These are phyloP conservation scores for Fusarium sarcochroum DNA, from an alignment of 2,329 filamentous ascomycete genomes.

Conservation along the genomic window DNA sequence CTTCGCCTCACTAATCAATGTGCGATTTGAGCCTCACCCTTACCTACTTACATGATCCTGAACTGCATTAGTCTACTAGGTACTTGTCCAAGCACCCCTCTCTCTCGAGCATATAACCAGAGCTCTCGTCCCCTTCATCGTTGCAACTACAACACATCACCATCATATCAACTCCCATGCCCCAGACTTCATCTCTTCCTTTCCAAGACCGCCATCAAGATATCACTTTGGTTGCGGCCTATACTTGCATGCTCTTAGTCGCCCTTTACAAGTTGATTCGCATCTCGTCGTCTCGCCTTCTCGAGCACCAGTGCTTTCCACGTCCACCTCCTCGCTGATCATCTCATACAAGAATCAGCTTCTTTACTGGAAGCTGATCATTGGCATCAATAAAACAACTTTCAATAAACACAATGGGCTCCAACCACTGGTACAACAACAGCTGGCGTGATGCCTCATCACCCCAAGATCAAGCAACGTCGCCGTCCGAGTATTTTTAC, in stretches of 20 bases:
- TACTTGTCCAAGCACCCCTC: conserved; percentile 10
- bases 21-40: conserved; percentile 50
- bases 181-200: conserved; percentile 21
- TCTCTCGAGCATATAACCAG: conserved; percentile 35
- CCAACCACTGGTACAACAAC: conserved; percentile 29
- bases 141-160: conserved; percentile 2
- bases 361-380: background rate
- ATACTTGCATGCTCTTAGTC: conserved; percentile 26
- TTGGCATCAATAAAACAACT: background rate
- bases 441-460: conserved; percentile 35
- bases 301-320: conserved; percentile 29
- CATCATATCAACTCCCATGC: conserved; percentile 36
- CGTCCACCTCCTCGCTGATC: conserved; percentile 8
- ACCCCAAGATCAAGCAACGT: conserved; percentile 38
- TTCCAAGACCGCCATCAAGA: conserved; percentile 38
- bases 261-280: conserved; percentile 13
- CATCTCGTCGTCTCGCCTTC: conserved; percentile 24
- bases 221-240: conserved; percentile 32
- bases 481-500: conserved; percentile 35
- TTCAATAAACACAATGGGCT: conserved; percentile 31
- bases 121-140: conserved; percentile 9
- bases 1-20: conserved; percentile 49
- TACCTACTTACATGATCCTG: conserved; percentile 21
- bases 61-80: conserved; percentile 22
- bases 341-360: conserved; percentile 8